Conservation (phyloP, 306 rosid genomes). For the Trifolium dubium region DNA sequence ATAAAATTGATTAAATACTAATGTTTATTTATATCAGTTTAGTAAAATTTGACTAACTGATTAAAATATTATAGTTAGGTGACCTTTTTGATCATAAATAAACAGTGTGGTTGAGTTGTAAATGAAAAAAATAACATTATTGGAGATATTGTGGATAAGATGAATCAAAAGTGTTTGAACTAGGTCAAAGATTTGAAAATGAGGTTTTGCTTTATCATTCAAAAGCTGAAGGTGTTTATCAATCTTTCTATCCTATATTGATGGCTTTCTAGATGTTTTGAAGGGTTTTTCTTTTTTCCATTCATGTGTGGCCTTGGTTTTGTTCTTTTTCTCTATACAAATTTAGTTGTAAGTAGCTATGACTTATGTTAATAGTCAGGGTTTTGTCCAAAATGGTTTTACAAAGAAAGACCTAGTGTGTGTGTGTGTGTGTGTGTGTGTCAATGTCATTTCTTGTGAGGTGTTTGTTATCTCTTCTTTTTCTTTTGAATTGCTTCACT, state of each 20-base stretch:
- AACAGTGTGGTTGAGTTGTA: constrained; percentile 32
- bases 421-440: constrained; percentile 1
- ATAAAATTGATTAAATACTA: background rate
- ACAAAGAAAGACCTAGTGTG: background rate
- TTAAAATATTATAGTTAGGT: background rate
- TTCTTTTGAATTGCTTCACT: constrained; percentile 18
- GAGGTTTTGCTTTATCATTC: constrained; percentile 18
- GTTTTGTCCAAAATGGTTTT: background rate
- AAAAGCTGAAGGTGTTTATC: constrained; percentile 35
- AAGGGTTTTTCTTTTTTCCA: background rate
- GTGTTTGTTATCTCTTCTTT: constrained; percentile 20
- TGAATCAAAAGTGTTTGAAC: constrained; percentile 42
- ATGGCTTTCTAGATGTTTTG: constrained; percentile 10
- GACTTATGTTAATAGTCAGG: too few species aligned
- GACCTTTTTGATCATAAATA: constrained; percentile 23
- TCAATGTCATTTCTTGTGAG: constrained; percentile 24
- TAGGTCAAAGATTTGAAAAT: constrained; percentile 44
- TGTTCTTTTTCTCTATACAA: too few species aligned
- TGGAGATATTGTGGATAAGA: constrained; percentile 20
- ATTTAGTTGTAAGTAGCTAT: too few species aligned
- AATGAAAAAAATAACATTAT: background rate
- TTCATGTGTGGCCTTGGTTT: constrained; percentile 23
- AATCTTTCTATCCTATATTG: constrained; percentile 19
- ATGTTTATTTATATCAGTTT: too few species aligned
- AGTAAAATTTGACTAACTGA: too few species aligned